Conservation (phyloP, 2,329 filamentous ascomycete genomes). For the Colletotrichum somersetense region DNA sequence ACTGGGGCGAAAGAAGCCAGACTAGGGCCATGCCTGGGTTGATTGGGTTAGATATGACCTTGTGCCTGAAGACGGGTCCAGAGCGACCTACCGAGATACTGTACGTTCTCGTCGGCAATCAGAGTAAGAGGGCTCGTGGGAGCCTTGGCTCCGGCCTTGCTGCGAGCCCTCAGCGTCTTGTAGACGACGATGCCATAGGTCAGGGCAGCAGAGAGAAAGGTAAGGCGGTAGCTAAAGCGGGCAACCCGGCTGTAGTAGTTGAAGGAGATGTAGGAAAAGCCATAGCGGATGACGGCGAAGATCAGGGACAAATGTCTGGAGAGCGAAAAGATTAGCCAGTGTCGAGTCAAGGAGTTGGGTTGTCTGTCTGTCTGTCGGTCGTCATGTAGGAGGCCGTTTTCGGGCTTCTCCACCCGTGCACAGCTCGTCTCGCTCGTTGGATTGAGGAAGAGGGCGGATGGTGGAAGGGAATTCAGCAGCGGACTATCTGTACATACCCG, state of each 20-base stretch:
- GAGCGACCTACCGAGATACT: constrained; percentile 85
- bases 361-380: not conserved
- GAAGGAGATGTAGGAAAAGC: constrained; percentile 87
- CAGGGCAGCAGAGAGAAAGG: constrained; percentile 88
- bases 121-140: constrained; percentile 73
- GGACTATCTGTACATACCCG: constrained; percentile 70
- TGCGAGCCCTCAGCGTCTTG: constrained; percentile 92
- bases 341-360: not conserved
- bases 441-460: constrained; percentile 34
- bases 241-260: constrained; percentile 86
- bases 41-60: not conserved
- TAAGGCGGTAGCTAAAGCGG: constrained; percentile 86
- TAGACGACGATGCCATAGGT: constrained; percentile 99
- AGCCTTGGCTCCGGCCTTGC: constrained; percentile 77
- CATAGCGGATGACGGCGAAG: constrained; percentile 84
- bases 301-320: constrained; percentile 87
- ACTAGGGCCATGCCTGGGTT: constrained; percentile 88
- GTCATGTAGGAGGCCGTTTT: not conserved
- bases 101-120: constrained; percentile 92
- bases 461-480: constrained; percentile 30
- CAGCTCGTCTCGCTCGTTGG: constrained; percentile 16
- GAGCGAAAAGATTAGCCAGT: constrained; percentile 3
- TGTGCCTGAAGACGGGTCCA: constrained; percentile 9
- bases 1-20: constrained; percentile 93
- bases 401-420: constrained; percentile 13